phyloP scores from a whole-genome alignment of 1,284 basidiomycete species.

The Nidula niveotomentosa region DNA sequence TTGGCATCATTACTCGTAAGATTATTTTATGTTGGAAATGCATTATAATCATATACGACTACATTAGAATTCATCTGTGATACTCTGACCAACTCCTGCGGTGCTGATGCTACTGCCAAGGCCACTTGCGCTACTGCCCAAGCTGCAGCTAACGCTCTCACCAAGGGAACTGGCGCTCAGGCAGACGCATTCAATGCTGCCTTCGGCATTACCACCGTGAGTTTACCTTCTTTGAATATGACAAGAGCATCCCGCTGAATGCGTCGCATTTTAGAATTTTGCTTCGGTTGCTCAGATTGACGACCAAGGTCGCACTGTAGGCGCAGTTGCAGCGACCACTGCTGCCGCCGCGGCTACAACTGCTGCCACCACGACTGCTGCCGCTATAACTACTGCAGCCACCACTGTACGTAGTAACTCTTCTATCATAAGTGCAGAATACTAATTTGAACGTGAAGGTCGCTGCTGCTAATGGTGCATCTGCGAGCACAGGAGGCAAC shows the following conservation, averaged over 20 bases:
- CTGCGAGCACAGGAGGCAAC: conserved; percentile 20
- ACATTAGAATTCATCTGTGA: conserved; percentile 52
- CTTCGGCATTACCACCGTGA: conserved; percentile 46
- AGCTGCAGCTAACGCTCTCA: conserved; percentile 37
- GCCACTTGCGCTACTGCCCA: conserved; percentile 43
- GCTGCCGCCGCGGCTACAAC: conserved; percentile 10
- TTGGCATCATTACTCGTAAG: conserved; percentile 47
- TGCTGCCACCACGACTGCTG: conserved; percentile 4
- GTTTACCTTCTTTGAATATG: conserved; percentile 7
- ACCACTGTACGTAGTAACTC: neutral
- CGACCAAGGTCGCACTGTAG: conserved; percentile 31
- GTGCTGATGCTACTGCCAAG: conserved; percentile 49
- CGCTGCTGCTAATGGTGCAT: conserved; percentile 7
- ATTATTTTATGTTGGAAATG: neutral
- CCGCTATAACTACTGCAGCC: neutral
- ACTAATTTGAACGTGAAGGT: neutral
- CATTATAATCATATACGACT: neutral
- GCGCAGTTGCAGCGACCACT: conserved; percentile 8
- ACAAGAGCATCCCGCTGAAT: conserved; percentile 1
- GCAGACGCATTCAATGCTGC: conserved; percentile 60
- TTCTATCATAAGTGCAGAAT: neutral
- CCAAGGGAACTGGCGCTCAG: conserved; percentile 47
- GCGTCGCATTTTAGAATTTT: conserved; percentile 30
- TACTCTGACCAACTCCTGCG: conserved; percentile 47
- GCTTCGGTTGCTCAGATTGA: conserved; percentile 31